Evolutionary conservation across 2,329 filamentous ascomycete genomes (phyloP), one percentile per base, ranked within the genome.

Genomic region (Pyrenochaeta sp.): DNA sequence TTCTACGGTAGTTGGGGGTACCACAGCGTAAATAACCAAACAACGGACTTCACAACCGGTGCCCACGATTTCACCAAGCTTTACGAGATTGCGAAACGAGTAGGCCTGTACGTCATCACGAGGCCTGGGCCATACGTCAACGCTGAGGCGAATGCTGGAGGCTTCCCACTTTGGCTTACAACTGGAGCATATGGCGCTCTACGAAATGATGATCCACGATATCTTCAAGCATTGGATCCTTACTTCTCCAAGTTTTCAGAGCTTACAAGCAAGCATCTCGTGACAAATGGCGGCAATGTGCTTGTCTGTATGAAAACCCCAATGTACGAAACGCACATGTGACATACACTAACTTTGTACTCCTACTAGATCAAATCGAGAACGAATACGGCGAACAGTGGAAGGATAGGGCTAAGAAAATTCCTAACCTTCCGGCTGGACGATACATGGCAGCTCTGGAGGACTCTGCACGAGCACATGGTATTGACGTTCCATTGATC

Each of bases 51-150:
- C 56, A 74, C 77, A 45, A 83, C 74, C 11, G 82, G 80, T 2
- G 81, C 82, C 2, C 83, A 82, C 53, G 77, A 86, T 60, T 82
- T 85, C 52, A 80, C 79, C 4, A 72, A 75, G 7, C 77, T 86
- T 35, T 79, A 84, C 45, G 79, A 82, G 23, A 75, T 84, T 21
- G 83, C 83, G 2, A 79, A 84, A 57, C 77, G 83, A 33, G 72
- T 84, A 20, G 83, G 83, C 2, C 71, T 85, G 33, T 85, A 85
- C 57, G 78, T 85, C 33, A 80, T 86, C 23, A 79, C 82, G 1
- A 77, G 85, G 0, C 84, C 85, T 0, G 85, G 86, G 0, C 85
- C 85, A 0, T 89, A 88, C 51, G 81, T 86, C 51, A 89, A 88
- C 56, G 86, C 85, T 1, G 87, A 88, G 65, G 79, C 84, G 2